Base-by-base conservation (phyloP, 495 filamentous ascomycete species). In the Glutinoglossum americanum region DNA sequence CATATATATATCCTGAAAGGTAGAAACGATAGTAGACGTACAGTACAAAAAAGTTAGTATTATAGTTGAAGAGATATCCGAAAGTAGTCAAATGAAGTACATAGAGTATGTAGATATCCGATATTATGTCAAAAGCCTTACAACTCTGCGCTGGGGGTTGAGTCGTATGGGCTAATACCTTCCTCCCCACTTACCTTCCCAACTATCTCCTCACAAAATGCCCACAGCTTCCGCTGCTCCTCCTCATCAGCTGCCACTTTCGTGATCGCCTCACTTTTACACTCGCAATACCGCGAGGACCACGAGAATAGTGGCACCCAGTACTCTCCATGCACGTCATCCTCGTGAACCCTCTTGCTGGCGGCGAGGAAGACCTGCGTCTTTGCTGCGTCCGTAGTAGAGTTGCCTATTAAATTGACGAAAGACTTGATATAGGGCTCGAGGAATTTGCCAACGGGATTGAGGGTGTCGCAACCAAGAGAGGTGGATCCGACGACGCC, bases 331-430 rank as follows among this genome's bases (percentile, higher is more conserved):
- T 57, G 23, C 23, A 57, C 28, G 26, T 62, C 57, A 28, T 64
- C 37, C 11, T 63, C 57, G 26, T 37, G 45, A n/a, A 64, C 13
- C 39, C 51, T 15, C 11, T 11, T 9, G 51, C 53, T 63, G 1
- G 57, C 58, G 21, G 62, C 61, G 10, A 64, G 60, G 45, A 57
- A 64, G 7, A 59, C 57, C 60, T 64, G 62, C 15, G 62, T 64
- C 61, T 64, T 64, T 30, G 62, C 57, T 21, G 61, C 41, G 33
- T 64, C 62, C 19, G 39, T 44, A 26, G 54, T 47, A 3, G 54
- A 35, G 47, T 62, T 62, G 5, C 57, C 57, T n/a, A 64, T 49
- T 19, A 56, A 28, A 2, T 39, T 23, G 3, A 45, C 26, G 15
- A 62, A 23, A 9, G 19, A 48, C 35, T 19, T 33, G 56, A 33